Evolutionary conservation across 1,284 basidiomycete genomes (phyloP), one percentile per base, ranked within the genome.

Genomic region (Cryptococcus jaspeensis): DNA sequence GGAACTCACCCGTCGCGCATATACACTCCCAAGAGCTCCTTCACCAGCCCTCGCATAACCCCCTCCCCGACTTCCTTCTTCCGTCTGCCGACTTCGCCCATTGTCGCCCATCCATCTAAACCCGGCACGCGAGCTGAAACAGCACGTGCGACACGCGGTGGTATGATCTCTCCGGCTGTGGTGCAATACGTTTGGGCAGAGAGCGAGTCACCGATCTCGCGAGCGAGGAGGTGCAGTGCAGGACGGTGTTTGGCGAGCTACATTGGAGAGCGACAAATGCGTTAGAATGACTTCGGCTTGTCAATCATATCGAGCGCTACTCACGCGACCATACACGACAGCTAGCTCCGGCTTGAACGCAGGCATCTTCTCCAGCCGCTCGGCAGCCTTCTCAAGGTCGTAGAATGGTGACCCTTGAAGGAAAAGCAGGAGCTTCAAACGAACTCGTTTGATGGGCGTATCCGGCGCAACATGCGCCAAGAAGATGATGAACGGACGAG

Each of bases 101-200:
- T 66, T 1, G 80, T 77, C 0, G 81, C 79, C 85, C 86, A 88
- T 0, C 78, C 74, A 36, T 83, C 81, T 35, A 89, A 73, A 5
- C 78, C 80, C 1, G 65, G 65, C 6, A 73, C 64, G 25, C 60
- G 51, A 0, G 71, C 63, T 3, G 59, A 48, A 32, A 83, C 78
- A 0, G 78, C 61, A 28, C 81, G 77, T 0, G 86, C 86, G 0
- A 84, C 79, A 63, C 84, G 87, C 0, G 81, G 76, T 0, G 87
- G 81, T 0, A 92, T 77, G 25, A 94, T 82, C 47, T 85, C 82
- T 36, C 90, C 86, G 28, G 85, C 84, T 46, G 89, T 82, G 11
- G 86, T 82, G 71, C 90, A 90, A 75, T 92, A 93, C 1, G 85
- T 83, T 72, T 93, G 90, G 0, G 90, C 89, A 0, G 88, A 87